Conservation (phyloP, 208 protist genomes). For the Trypanosomatidae sp. region DNA sequence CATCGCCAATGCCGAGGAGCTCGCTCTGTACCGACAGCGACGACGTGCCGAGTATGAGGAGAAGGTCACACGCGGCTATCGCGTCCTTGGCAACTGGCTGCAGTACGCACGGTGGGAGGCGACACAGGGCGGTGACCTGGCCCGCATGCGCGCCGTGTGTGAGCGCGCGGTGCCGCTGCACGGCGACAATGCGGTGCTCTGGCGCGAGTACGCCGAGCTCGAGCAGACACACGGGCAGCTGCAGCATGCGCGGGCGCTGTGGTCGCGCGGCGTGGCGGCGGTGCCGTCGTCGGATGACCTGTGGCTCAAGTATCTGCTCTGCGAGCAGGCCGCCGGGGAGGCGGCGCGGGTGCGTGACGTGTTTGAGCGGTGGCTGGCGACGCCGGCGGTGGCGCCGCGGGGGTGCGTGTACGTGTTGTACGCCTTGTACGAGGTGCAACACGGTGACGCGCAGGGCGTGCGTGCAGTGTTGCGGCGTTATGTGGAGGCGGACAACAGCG, state of each 20-base stretch:
- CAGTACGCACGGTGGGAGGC: slow-evolving; percentile 98
- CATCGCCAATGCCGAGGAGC: slow-evolving; percentile 93
- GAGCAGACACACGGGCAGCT: slow-evolving; percentile 94
- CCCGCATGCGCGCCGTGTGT: slow-evolving; percentile 91
- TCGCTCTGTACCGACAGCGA: slow-evolving; percentile 88
- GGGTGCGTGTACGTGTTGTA: slow-evolving; percentile 88
- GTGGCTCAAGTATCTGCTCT: slow-evolving; percentile 93
- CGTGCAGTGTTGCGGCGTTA: slow-evolving; percentile 50
- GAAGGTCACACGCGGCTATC: slow-evolving; percentile 67
- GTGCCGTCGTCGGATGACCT: slow-evolving; percentile 93
- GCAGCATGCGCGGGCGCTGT: slow-evolving; percentile 97
- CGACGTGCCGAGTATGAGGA: slow-evolving; percentile 95
- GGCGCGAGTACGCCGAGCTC: slow-evolving; percentile 98
- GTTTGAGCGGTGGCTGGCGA: slow-evolving; percentile 95
- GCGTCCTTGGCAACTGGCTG: slow-evolving; percentile 80
- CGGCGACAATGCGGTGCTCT: slow-evolving; percentile 82
- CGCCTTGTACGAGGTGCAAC: slow-evolving; percentile 84
- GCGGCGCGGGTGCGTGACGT: slow-evolving; percentile 70
- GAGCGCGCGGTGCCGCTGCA: slow-evolving; percentile 92
- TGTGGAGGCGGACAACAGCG: slow-evolving; percentile 41
- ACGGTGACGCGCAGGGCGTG: slow-evolving; percentile 17
- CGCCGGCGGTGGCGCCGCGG: slow-evolving; percentile 59
- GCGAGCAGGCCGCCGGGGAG: slow-evolving; percentile 96
- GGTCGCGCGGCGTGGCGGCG: slow-evolving; percentile 90
- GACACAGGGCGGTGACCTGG: slow-evolving; percentile 92